Evolutionary conservation across 2,329 filamentous ascomycete species (phyloP).

Genomic region (Anthostomella pinea): DNA sequence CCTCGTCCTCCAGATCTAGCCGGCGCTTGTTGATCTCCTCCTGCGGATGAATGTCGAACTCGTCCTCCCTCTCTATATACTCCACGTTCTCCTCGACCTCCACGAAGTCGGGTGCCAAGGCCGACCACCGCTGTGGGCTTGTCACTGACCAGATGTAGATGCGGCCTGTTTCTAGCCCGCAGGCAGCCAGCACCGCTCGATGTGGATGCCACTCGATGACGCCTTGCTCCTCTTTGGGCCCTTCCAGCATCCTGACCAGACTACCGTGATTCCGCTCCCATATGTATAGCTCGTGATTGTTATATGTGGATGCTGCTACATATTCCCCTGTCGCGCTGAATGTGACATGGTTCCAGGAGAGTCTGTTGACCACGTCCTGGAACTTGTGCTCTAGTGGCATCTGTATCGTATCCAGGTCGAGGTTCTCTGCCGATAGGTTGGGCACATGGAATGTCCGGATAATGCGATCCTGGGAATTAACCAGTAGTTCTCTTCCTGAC

Average conservation of each 20-base stretch:
- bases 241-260: conserved; percentile 93
- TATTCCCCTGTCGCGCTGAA: conserved; percentile 95
- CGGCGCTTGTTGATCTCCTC: conserved; percentile 91
- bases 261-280: conserved; percentile 95
- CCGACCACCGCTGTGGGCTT: conserved; percentile 95
- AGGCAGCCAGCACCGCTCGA: conserved; percentile 82
- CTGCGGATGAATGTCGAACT: conserved; percentile 95
- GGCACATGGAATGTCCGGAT: conserved; percentile 91
- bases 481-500: conserved; percentile 82
- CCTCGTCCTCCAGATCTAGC: conserved; percentile 88
- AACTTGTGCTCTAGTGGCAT: conserved; percentile 96
- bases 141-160: conserved; percentile 97
- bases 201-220: conserved; percentile 97
- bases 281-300: conserved; percentile 98
- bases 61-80: conserved; percentile 92
- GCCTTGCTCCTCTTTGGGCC: conserved; percentile 92
- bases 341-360: conserved; percentile 96
- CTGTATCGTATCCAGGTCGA: conserved; percentile 82
- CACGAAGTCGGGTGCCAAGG: conserved; percentile 91
- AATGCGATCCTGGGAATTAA: conserved; percentile 92
- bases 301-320: conserved; percentile 92
- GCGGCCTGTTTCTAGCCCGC: conserved; percentile 85
- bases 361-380: conserved; percentile 90
- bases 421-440: conserved; percentile 63
- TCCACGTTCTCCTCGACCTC: conserved; percentile 98